Base-by-base conservation (phyloP, 306 rosid species). In the Vicia faba region DNA sequence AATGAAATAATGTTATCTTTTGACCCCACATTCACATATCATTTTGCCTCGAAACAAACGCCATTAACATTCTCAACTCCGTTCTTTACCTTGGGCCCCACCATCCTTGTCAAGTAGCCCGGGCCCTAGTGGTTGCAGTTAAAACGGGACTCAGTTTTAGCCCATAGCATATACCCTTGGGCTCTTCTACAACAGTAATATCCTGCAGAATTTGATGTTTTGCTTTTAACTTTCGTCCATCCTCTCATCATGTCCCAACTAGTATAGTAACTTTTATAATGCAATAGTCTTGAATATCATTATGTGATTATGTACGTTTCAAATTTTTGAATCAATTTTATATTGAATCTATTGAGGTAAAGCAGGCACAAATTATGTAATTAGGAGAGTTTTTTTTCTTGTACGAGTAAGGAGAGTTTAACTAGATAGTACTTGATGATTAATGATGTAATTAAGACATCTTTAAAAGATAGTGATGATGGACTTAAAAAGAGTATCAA, bases 21-120 rank as follows among this genome's bases (percentile, higher is more conserved):
- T 73, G 72, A 35, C 57, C 75, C 38, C 91, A 88, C 91, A 71
- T 78, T 83, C 20, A 84, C 58, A 81, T 10, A 74, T 80, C 83
- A 77, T 83, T 88, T 77, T 75, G 76, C 88, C 72, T 70, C 57
- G 76, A 68, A 84, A 81, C 88, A 86, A 81, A 85, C 70, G 59
- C 91, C 86, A 72, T 83, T 80, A 81, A 73, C 75, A 13, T 35
- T 18, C 62, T 67, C 61, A 49, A 36, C 84, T 29, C 68, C 70
- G 26, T 66, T 25, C 56, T 57, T 25, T 20, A 31, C 7, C 3
- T 43, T 41, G 18, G 77, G 81, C 59, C 59, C 83, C 86, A 70
- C 75, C 3, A 5, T 0, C 3, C 15, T 66, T 75, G 77, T 66
- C 77, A 74, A 43, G 46, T 58, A 25, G 73, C 61, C 14, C 63